Percentiles rank a stretch among this genome's conserved stretches.
These are phyloP conservation scores for Claviceps maximensis DNA, from an alignment of 2,329 filamentous ascomycete genomes.

Conservation along the genomic window DNA sequence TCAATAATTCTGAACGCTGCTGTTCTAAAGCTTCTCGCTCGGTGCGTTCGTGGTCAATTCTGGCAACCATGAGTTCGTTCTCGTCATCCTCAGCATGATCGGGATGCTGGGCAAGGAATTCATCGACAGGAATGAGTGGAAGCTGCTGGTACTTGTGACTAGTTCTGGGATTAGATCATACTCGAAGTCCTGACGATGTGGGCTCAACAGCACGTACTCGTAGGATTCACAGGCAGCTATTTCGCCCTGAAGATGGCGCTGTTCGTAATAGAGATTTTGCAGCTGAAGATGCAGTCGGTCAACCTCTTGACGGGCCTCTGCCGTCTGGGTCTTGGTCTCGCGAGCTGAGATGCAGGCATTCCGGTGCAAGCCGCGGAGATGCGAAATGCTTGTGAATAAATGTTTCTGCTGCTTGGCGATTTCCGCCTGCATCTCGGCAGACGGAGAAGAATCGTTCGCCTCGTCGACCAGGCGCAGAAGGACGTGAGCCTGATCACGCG, in stretches of 20 bases:
- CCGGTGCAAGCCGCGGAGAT: slow-evolving; percentile 71
- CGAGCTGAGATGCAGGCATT: slow-evolving; percentile 68
- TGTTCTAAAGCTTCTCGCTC: slow-evolving; percentile 79
- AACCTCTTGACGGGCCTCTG: slow-evolving; percentile 79
- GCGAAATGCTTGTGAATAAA: slow-evolving; percentile 64
- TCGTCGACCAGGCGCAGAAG: slow-evolving; percentile 44
- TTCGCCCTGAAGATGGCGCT: slow-evolving; percentile 78
- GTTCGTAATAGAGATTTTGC: slow-evolving; percentile 94
- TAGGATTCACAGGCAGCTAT: slow-evolving; percentile 85
- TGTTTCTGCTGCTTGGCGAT: slow-evolving; percentile 67
- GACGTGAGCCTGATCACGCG: slow-evolving; percentile 56
- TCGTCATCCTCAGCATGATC: slow-evolving; percentile 61
- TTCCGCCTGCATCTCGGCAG: slow-evolving; percentile 38
- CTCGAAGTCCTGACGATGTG: neutral
- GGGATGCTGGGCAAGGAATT: slow-evolving; percentile 66
- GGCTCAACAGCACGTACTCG: slow-evolving; percentile 47
- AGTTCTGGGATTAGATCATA: neutral
- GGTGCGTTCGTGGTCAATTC: slow-evolving; percentile 80
- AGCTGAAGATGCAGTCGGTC: slow-evolving; percentile 84
- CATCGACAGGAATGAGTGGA: slow-evolving; percentile 68
- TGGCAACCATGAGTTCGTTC: slow-evolving; percentile 72
- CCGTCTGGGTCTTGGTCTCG: slow-evolving; percentile 74
- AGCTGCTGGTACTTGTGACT: slow-evolving; percentile 82
- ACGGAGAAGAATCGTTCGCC: slow-evolving; percentile 27
- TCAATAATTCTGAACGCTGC: slow-evolving; percentile 63